Conservation (phyloP, 768 basidiomycete genomes). For the Exidia glandulosa region DNA sequence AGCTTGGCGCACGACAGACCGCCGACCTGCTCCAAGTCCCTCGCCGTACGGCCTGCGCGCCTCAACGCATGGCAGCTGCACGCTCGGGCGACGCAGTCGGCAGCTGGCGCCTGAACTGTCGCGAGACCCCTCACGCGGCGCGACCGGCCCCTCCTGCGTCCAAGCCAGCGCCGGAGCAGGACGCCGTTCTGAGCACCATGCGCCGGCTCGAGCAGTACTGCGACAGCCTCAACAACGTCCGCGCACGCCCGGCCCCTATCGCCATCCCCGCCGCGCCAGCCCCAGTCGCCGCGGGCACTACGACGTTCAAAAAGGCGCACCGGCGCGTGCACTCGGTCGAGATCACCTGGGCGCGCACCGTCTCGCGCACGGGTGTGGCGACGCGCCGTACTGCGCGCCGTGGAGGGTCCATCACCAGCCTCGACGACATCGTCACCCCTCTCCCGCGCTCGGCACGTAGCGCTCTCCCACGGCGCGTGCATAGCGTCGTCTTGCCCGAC, state of each 20-base stretch:
- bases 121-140: neutral
- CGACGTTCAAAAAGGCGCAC: neutral
- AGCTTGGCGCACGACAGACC: neutral
- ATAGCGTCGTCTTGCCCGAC: neutral
- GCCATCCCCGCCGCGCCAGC: constrained; percentile 50
- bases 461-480: neutral
- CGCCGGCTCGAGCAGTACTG: neutral
- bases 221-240: neutral
- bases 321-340: constrained; percentile 1
- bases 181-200: neutral
- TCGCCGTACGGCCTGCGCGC: neutral
- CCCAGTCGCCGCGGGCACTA: constrained; percentile 38
- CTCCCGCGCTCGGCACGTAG: neutral
- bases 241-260: constrained; percentile 38
- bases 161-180: neutral
- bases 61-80: neutral
- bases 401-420: neutral
- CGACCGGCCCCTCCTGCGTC: neutral
- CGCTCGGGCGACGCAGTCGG: neutral
- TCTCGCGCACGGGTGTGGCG: neutral
- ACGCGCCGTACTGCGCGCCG: neutral
- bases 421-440: neutral
- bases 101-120: neutral
- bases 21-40: neutral
- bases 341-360: neutral